A percentile compares a stretch with the other conserved stretches of the same genome.
These are phyloP conservation scores for Pichia phayaonensis DNA, from an alignment of 805 yeast genomes.

Conservation along the genomic window DNA sequence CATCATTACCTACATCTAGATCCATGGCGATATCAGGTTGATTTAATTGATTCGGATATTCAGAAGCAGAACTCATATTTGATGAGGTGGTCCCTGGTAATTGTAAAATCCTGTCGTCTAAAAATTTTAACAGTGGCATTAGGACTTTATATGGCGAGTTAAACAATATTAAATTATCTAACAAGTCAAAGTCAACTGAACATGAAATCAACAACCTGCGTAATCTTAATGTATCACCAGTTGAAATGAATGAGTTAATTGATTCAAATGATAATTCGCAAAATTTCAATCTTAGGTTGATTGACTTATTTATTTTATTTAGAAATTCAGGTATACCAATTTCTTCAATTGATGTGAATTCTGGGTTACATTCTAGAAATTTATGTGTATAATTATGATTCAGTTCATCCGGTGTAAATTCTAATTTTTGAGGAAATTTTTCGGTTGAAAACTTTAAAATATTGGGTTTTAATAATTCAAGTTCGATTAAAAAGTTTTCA, in stretches of 20 bases:
- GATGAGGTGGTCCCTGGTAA: slow-evolving; percentile 12
- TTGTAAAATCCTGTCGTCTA: slow-evolving; percentile 36
- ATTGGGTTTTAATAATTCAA: slow-evolving; percentile 17
- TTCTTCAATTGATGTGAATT: slow-evolving; percentile 42
- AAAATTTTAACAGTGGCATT: slow-evolving; percentile 39
- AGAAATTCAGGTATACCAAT: slow-evolving; percentile 48
- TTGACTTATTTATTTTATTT: slow-evolving; percentile 36
- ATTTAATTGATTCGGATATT: slow-evolving; percentile 11
- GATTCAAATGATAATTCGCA: slow-evolving; percentile 30
- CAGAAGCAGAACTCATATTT: slow-evolving; percentile 9
- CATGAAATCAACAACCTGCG: slow-evolving; percentile 47
- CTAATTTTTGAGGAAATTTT: neutral
- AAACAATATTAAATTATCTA: slow-evolving; percentile 36
- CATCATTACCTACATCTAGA: slow-evolving; percentile 38
- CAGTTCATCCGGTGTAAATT: slow-evolving; percentile 11
- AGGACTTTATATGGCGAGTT: slow-evolving; percentile 37
- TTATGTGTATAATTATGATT: slow-evolving; percentile 15
- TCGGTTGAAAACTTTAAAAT: neutral
- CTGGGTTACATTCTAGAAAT: slow-evolving; percentile 36
- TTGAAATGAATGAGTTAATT: slow-evolving; percentile 30
- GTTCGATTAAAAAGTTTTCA: slow-evolving; percentile 14
- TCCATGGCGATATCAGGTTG: slow-evolving; percentile 21
- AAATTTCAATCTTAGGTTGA: slow-evolving; percentile 36
- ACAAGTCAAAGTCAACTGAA: slow-evolving; percentile 33
- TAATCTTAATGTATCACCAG: slow-evolving; percentile 36